These are phyloP conservation scores for Balansia obtecta DNA, from an alignment of 2,329 filamentous ascomycete species.

Conservation along the genomic window DNA sequence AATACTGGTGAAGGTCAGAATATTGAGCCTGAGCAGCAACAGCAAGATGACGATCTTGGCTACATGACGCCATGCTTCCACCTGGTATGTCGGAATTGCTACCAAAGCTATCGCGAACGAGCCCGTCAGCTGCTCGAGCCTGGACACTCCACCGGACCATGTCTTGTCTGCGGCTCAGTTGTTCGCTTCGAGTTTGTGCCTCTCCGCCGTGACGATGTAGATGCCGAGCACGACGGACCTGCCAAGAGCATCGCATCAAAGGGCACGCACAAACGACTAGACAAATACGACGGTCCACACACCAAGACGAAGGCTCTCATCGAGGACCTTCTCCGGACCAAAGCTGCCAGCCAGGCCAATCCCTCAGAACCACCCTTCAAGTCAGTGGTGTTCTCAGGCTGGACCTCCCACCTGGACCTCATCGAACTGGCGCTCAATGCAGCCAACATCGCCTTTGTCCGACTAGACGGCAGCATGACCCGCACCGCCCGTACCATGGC, in stretches of 20 bases:
- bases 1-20: conserved; percentile 41
- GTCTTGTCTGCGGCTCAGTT: conserved; percentile 54
- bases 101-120: conserved; percentile 44
- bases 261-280: conserved; percentile 40
- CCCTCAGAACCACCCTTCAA: conserved; percentile 67
- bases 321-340: conserved; percentile 55
- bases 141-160: conserved; percentile 36
- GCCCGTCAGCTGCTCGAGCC: conserved; percentile 27
- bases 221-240: conserved; percentile 42
- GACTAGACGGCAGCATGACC: conserved; percentile 86
- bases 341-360: conserved; percentile 46
- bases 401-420: conserved; percentile 88
- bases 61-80: conserved; percentile 83
- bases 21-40: conserved; percentile 44
- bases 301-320: conserved; percentile 83
- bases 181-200: conserved; percentile 54
- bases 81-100: conserved; percentile 66
- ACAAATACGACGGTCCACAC: conserved; percentile 71
- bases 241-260: conserved; percentile 20
- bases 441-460: conserved; percentile 54
- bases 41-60: conserved; percentile 53
- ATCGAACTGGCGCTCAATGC: conserved; percentile 70
- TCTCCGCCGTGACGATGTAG: conserved; percentile 51
- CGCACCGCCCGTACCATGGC: conserved; percentile 61
- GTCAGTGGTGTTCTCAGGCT: conserved; percentile 90